Evolutionary conservation across 2,329 filamentous ascomycete species (phyloP).

Genomic region (Xylariaceae sp.): DNA sequence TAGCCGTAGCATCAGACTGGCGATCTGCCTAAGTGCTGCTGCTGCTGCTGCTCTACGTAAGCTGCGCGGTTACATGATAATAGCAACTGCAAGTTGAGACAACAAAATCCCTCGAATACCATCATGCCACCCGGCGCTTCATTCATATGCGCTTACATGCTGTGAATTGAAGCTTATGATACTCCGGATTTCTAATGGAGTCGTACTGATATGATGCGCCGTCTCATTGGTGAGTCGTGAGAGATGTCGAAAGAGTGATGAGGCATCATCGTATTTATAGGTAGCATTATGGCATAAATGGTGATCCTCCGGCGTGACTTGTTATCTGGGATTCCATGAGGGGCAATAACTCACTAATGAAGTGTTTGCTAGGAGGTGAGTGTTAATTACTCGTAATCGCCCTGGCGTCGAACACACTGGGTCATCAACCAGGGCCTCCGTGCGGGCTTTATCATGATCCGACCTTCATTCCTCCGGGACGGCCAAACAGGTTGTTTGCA

Average conservation of each 20-base stretch:
- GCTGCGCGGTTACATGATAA: neutral
- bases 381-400: too few species aligned
- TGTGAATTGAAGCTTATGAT: neutral
- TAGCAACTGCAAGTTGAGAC: neutral
- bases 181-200: neutral
- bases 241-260: neutral
- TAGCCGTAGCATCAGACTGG: too few species aligned
- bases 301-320: conserved; percentile 4
- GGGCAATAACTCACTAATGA: too few species aligned
- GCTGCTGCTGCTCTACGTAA: neutral
- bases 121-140: neutral
- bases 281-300: neutral
- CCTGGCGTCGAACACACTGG: too few species aligned
- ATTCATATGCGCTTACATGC: neutral
- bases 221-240: neutral
- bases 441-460: neutral
- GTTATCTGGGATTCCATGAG: too few species aligned
- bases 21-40: neutral
- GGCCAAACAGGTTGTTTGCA: too few species aligned
- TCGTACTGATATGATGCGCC: neutral
- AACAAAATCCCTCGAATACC: neutral
- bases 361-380: too few species aligned
- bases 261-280: neutral
- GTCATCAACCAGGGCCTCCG: neutral
- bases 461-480: neutral